Evolutionary conservation across 2,329 filamentous ascomycete species (phyloP), one percentile per base, ranked within the genome.

Genomic region (Penicillium crustosum): DNA sequence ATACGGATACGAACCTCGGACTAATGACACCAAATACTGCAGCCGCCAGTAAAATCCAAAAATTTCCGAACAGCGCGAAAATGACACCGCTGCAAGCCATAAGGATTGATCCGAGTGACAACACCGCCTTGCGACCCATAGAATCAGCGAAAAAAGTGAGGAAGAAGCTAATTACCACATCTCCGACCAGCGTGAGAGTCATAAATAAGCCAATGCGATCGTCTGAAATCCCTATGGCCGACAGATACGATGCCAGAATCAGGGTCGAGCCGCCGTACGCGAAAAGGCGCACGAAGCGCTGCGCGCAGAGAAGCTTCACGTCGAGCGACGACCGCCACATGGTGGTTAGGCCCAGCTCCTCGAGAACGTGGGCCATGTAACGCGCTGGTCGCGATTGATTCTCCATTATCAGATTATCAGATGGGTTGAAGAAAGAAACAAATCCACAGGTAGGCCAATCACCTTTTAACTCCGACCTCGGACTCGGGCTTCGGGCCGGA

Each of bases 121-220:
- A 70, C 2, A 86, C 82, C 6, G 79, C 77, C 21, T 83, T 80
- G 6, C 85, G 78, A 3, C 86, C 86, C 19, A 86, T 70, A 0
- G 76, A 73, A 69, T 88, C 86, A 0, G 86, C 84, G 53, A 86
- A 77, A 1, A 87, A 77, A 0, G 85, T 84, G 21, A 87, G 70
- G 19, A 81, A 68, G 6, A 86, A 80, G 1, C 81, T 82, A 8
- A 88, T 81, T 0, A 83, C 68, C 1, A 87, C 84, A 71, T 88
- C 85, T 13, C 86, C 86, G 2, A 81, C 68, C 15, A 88, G 76
- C 0, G 86, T 88, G 38, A 88, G 72, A 0, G 82, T 86, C 84
- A 88, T 86, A 64, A 88, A 87, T 7, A 87, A 67, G 6, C 86
- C 86, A 58, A 88, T 87, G 23, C 77, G 79, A 27, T 81, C 76